Evolutionary conservation across 768 basidiomycete species (phyloP).

Genomic region (Coprinopsis marcescibilis): DNA sequence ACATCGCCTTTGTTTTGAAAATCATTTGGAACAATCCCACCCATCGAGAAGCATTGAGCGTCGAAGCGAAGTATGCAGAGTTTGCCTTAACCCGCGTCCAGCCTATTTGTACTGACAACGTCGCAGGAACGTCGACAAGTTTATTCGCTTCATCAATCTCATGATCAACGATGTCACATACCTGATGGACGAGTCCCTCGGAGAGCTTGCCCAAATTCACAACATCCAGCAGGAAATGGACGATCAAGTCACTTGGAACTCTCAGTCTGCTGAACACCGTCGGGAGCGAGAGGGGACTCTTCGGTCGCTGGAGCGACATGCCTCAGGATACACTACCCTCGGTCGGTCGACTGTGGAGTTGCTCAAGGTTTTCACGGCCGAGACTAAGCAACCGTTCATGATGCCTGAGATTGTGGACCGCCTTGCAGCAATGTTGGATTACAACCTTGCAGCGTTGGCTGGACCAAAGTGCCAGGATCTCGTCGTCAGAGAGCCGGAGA

Average conservation of each 20-base stretch:
- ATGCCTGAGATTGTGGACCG: constrained; percentile 94
- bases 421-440: constrained; percentile 94
- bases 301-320: constrained; percentile 76
- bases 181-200: constrained; percentile 93
- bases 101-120: too few species aligned
- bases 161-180: constrained; percentile 99
- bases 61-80: constrained; percentile 61
- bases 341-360: constrained; percentile 87
- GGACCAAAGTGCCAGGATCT: constrained; percentile 88
- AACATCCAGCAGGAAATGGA: constrained; percentile 84
- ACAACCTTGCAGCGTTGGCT: constrained; percentile 84
- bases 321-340: constrained; percentile 80
- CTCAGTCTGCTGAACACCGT: constrained; percentile 61
- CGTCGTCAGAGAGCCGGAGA: constrained; percentile 78
- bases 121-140: constrained; percentile 88
- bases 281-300: constrained; percentile 80
- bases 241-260: constrained; percentile 62
- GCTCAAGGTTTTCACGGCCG: constrained; percentile 86
- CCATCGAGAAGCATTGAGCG: constrained; percentile 81
- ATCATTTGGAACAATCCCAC: constrained; percentile 87
- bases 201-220: constrained; percentile 83
- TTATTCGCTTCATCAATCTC: constrained; percentile 92
- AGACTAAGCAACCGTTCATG: constrained; percentile 90
- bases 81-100: not conserved
- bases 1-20: constrained; percentile 83